Conservation (phyloP, 371 early-diverging fungal genomes). For the Syncephalastrum racemosum region DNA sequence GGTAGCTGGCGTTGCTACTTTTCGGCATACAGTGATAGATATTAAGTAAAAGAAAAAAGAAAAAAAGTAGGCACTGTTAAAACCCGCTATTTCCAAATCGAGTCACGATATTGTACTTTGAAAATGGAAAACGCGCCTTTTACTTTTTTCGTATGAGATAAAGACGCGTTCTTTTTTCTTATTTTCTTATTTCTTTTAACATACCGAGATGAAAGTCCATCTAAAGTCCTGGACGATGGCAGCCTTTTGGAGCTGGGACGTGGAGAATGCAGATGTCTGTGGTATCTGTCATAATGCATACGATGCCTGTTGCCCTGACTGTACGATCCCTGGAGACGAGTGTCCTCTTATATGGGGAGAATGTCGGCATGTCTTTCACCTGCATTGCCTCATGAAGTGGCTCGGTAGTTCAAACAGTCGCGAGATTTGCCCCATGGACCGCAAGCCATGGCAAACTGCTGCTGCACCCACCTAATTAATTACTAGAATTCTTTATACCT, state of each 20-base stretch:
- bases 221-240: constrained; percentile 39
- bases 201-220: constrained; percentile 31
- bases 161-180: neutral
- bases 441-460: constrained; percentile 69
- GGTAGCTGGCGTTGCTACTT: too few relatives aligned
- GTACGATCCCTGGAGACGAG: constrained; percentile 86
- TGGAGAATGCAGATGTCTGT: constrained; percentile 59
- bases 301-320: constrained; percentile 81
- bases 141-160: too few relatives aligned
- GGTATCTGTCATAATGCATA: constrained; percentile 82
- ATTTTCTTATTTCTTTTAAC: constrained; percentile 7
- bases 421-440: constrained; percentile 84
- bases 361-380: constrained; percentile 87
- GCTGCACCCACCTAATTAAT: constrained; percentile 9
- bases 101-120: too few relatives aligned
- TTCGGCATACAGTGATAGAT: too few relatives aligned
- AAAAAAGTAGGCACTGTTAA: too few relatives aligned
- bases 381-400: constrained; percentile 90
- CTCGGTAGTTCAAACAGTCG: constrained; percentile 63
- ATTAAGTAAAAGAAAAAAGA: too few relatives aligned
- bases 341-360: constrained; percentile 87
- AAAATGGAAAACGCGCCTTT: too few relatives aligned
- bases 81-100: too few relatives aligned
- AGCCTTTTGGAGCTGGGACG: constrained; percentile 47
- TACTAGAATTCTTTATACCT: too few relatives aligned